phyloP scores from a whole-genome alignment of 352 stramenopile genomes.

The Thalassiosira sp. region DNA sequence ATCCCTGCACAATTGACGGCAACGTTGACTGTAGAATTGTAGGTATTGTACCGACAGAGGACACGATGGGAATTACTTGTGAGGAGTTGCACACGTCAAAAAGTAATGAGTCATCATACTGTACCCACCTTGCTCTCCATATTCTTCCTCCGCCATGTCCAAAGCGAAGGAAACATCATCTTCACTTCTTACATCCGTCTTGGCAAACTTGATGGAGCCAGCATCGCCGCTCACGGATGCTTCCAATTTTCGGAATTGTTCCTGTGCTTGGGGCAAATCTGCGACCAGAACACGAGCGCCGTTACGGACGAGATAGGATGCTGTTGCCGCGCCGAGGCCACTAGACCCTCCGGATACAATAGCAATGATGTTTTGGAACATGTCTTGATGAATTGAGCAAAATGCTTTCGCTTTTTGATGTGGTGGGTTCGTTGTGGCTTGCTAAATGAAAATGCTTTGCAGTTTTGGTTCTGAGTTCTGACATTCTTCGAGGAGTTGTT shows the following conservation, averaged over 20 bases:
- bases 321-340: conserved; percentile 91
- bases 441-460: no score
- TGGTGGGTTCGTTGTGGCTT: no score
- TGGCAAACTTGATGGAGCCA: conserved; percentile 61
- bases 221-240: conserved; percentile 87
- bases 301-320: conserved; percentile 87
- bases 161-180: conserved; percentile 86
- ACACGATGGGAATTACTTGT: not conserved
- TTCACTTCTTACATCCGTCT: conserved; percentile 88
- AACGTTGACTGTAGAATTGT: conserved; percentile 86
- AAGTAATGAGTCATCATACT: not conserved
- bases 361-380: conserved; percentile 62
- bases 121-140: conserved; percentile 82
- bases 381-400: no score
- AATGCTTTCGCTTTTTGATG: no score
- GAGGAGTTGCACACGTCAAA: not conserved
- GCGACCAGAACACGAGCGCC: conserved; percentile 91
- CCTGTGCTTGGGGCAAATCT: conserved; percentile 83
- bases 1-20: conserved; percentile 96
- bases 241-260: conserved; percentile 51
- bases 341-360: conserved; percentile 92
- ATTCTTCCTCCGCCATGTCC: conserved; percentile 89
- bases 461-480: no score
- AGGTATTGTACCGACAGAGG: not conserved
- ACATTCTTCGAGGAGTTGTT: no score